Evolutionary conservation across 2,329 filamentous ascomycete species (phyloP), one percentile per base, ranked within the genome.

Genomic region (Colletotrichum zoysiae): DNA sequence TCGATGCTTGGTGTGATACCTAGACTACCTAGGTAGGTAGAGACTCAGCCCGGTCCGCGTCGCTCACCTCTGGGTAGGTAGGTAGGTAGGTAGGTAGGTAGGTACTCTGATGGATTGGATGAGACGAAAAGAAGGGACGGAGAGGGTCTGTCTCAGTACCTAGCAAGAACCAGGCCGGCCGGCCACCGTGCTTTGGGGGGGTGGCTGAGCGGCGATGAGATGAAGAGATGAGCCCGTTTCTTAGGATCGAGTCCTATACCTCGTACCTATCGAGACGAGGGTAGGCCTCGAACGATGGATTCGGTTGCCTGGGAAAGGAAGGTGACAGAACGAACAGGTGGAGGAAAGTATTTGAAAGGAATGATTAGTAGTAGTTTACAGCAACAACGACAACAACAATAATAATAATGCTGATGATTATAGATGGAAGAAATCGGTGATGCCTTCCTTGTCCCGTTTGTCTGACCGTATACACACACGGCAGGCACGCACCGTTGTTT

Each of bases 201-300:
- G 69, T 71, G 65, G 65, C 70, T 72, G 66, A 72, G 70, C 44
- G 53, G 58, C 51, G 70, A 65, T 61, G 35, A 23, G 55, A 58
- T 42, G 55, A 26, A 2, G 35, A 57, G 55, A 57, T 57, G 55
- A 57, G 55, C 30, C 12, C 26, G 7, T 26, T 26, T 42, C 3
- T 18, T 42, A n/a, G 35, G 55, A 1, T n/a, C 12, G 30, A 18
- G 59, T 62, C 46, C 12, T n/a, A 11, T 46, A 51, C 46, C n/a
- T n/a, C n/a, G n/a, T n/a, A n/a, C n/a, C n/a, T n/a, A n/a, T n/a
- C 51, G 65, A 68, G 59, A 55, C 46, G 46, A 64, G 65, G 58
- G 33, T 40, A n/a, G 40, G 65, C 44, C 55, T 26, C 30, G 48
- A 40, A 40, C 23, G 60, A 50, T 56, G 20, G 60, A 50, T 56